Conservation (phyloP, 768 basidiomycete species). For the Auricularia sp. region DNA sequence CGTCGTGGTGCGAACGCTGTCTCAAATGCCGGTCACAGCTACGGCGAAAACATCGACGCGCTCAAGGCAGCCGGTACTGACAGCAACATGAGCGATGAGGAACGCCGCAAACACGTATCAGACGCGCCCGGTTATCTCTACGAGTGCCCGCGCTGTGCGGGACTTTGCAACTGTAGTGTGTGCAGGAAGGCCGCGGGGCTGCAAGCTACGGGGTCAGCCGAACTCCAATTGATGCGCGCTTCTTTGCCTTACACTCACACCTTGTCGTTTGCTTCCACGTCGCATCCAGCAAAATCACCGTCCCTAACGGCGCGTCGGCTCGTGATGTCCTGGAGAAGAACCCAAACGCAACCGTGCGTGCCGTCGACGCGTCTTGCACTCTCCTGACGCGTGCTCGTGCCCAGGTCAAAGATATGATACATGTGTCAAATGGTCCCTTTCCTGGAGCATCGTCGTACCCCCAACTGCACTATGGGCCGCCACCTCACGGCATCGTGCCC, state of each 20-base stretch:
- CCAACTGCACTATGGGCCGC: no score
- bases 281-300: conserved; percentile 7
- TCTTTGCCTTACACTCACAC: background rate
- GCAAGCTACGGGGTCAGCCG: conserved; percentile 46
- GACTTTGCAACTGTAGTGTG: conserved; percentile 52
- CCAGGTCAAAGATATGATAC: no score
- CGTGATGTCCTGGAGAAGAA: conserved; percentile 27
- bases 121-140: conserved; percentile 2
- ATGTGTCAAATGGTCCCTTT: no score
- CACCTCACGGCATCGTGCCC: no score
- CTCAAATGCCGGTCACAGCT: conserved; percentile 21
- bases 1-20: background rate
- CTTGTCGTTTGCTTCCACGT: background rate
- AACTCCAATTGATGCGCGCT: background rate
- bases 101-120: background rate
- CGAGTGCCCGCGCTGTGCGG: conserved; percentile 63
- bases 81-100: background rate
- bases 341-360: conserved; percentile 22
- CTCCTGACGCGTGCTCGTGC: background rate
- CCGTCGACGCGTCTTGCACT: background rate
- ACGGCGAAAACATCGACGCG: conserved; percentile 39
- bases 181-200: conserved; percentile 59
- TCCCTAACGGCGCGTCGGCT: conserved; percentile 26
- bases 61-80: conserved; percentile 21
- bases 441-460: no score